A percentile compares a stretch with the other conserved stretches of the same genome.
Evolutionary conservation across 441 rosid species (phyloP).

Genomic region (Erodium moschatum): DNA sequence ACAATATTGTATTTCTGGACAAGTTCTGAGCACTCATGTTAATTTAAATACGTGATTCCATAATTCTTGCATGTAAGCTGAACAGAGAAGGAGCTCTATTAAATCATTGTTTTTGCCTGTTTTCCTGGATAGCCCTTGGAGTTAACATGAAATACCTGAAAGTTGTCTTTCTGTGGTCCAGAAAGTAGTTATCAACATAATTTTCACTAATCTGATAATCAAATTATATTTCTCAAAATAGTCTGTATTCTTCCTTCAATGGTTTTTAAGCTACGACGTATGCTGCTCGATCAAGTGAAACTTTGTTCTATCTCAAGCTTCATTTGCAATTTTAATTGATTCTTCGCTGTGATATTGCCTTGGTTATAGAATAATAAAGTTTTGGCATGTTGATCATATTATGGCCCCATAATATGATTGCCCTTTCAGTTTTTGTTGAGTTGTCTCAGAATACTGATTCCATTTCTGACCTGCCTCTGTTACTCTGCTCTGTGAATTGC

Average conservation of each 20-base stretch:
- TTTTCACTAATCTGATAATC: not conserved
- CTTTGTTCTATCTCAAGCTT: not conserved
- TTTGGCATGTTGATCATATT: not conserved
- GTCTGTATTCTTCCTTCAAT: not conserved
- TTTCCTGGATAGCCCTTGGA: not conserved
- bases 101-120: not conserved
- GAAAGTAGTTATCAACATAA: not conserved
- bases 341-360: not conserved
- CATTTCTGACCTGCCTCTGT: slow-evolving; percentile 18
- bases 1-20: not conserved
- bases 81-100: not conserved
- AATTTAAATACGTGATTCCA: not conserved
- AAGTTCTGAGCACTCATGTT: not conserved
- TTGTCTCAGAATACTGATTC: not conserved
- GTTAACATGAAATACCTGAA: slow-evolving; percentile 1
- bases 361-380: not conserved
- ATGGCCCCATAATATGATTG: not conserved
- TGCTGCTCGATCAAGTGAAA: slow-evolving; percentile 1
- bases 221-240: not conserved
- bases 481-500: slow-evolving; percentile 19
- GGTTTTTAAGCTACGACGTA: not conserved
- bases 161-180: not conserved
- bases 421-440: not conserved
- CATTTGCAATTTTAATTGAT: not conserved
- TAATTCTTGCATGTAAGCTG: not conserved